A percentile compares a stretch with the other conserved stretches of the same genome.
Evolutionary conservation across 2,329 filamentous ascomycete genomes (phyloP).

Genomic region (Coniochaeta sp.): DNA sequence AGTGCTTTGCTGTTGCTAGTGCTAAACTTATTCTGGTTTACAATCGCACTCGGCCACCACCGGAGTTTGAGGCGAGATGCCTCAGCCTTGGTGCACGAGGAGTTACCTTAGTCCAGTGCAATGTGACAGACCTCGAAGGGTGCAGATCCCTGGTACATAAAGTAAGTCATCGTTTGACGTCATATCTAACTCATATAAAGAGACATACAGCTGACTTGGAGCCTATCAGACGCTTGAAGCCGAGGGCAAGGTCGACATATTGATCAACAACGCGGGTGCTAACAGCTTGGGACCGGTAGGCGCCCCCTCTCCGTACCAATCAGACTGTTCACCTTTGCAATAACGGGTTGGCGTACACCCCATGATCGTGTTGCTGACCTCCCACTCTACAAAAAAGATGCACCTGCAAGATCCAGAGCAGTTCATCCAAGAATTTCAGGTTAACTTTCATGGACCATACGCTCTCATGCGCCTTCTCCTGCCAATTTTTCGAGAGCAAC

Average conservation of each 20-base stretch:
- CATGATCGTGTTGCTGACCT: background rate
- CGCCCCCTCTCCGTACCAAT: background rate
- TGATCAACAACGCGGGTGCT: conserved; percentile 21
- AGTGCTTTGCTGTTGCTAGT: conserved; percentile 21
- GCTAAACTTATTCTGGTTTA: conserved; percentile 19
- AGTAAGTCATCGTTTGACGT: conserved; percentile 7
- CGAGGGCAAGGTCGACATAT: conserved; percentile 15
- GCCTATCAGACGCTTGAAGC: conserved; percentile 8
- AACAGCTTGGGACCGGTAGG: conserved; percentile 17
- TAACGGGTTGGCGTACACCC: background rate
- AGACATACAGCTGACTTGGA: background rate
- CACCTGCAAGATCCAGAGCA: conserved; percentile 16
- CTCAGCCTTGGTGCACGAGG: conserved; percentile 12
- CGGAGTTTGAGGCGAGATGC: conserved; percentile 13
- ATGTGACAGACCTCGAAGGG: conserved; percentile 16
- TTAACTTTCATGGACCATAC: conserved; percentile 22
- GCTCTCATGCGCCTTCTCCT: conserved; percentile 20
- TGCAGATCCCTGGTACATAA: conserved; percentile 15
- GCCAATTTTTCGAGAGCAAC: conserved; percentile 15
- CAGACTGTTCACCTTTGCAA: no score
- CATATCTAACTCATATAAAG: background rate
- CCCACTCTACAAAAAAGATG: conserved; percentile 7
- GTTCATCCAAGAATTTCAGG: conserved; percentile 19
- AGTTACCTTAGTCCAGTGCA: conserved; percentile 15
- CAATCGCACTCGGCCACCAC: conserved; percentile 17